These are phyloP conservation scores for Luzula sylvatica DNA, from an alignment of 176 grass and related monocot genomes.

Conservation along the genomic window DNA sequence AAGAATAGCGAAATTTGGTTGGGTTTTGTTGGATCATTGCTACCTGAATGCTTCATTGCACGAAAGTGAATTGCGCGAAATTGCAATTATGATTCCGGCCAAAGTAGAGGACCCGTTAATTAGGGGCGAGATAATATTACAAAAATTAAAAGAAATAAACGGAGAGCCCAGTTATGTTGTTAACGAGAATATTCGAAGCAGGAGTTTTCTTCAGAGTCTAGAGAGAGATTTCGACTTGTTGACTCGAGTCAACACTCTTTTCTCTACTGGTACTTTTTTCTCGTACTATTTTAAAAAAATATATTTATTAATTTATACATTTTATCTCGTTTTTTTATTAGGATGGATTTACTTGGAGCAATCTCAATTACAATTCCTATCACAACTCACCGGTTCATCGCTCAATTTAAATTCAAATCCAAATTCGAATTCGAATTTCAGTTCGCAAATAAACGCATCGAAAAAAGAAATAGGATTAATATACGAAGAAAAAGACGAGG, in stretches of 20 bases:
- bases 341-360: slow-evolving; percentile 87
- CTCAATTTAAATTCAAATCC: slow-evolving; percentile 3
- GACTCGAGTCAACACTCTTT: slow-evolving; percentile 43
- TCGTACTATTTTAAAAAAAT: not conserved
- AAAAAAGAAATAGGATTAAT: slow-evolving; percentile 3
- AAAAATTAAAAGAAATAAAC: slow-evolving; percentile 78
- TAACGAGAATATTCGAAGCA: slow-evolving; percentile 37
- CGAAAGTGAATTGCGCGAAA: slow-evolving; percentile 36
- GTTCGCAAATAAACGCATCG: too few relatives aligned
- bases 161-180: slow-evolving; percentile 44
- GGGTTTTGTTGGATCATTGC: slow-evolving; percentile 81
- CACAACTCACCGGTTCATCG: slow-evolving; percentile 42
- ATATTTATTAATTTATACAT: too few relatives aligned
- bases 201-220: slow-evolving; percentile 67
- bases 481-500: slow-evolving; percentile 59
- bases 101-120: slow-evolving; percentile 87
- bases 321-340: too few relatives aligned
- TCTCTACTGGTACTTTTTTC: slow-evolving; percentile 42
- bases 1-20: slow-evolving; percentile 63
- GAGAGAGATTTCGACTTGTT: slow-evolving; percentile 72
- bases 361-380: slow-evolving; percentile 68
- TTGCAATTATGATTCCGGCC: slow-evolving; percentile 73
- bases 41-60: slow-evolving; percentile 65
- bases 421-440: not conserved
- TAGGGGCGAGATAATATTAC: slow-evolving; percentile 84